Percentiles rank a stretch among this genome's conserved stretches.
phyloP scores from a whole-genome alignment of 225 moss, liverwort and hornwort species.

The Lunularia cruciata region DNA sequence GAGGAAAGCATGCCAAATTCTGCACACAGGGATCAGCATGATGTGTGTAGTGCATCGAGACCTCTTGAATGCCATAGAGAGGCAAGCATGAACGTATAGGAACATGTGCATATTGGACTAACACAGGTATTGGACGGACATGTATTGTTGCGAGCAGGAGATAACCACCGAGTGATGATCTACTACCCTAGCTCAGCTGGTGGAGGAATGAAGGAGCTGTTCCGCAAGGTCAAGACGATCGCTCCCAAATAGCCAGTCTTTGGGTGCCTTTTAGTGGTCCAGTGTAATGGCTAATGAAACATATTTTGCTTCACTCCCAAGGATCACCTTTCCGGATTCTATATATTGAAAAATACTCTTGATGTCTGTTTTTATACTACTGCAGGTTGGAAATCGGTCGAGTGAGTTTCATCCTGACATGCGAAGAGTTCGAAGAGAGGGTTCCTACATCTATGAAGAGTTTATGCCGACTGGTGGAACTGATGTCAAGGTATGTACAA shows the following conservation, averaged over 20 bases:
- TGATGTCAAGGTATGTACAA: slow-evolving; percentile 95
- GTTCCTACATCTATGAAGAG: slow-evolving; percentile 98
- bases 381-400: slow-evolving; percentile 94
- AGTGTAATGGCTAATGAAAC: not conserved
- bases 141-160: slow-evolving; percentile 52
- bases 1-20: too few species aligned
- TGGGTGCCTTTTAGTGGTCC: not conserved
- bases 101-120: not conserved
- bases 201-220: slow-evolving; percentile 99
- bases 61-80: too few species aligned
- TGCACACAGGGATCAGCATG: too few species aligned
- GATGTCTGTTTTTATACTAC: not conserved
- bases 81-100: not conserved
- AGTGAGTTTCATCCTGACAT: slow-evolving; percentile 96
- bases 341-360: not conserved
- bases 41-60: too few species aligned
- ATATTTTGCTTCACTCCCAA: not conserved
- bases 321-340: not conserved
- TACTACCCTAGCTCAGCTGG: slow-evolving; percentile 99
- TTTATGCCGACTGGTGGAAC: slow-evolving; percentile 99
- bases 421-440: slow-evolving; percentile 86
- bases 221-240: slow-evolving; percentile 68
- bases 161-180: slow-evolving; percentile 98
- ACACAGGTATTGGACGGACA: not conserved
- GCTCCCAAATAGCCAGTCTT: not conserved